phyloP scores from a whole-genome alignment of 345 rosid species.

The Lepidium sativum region DNA sequence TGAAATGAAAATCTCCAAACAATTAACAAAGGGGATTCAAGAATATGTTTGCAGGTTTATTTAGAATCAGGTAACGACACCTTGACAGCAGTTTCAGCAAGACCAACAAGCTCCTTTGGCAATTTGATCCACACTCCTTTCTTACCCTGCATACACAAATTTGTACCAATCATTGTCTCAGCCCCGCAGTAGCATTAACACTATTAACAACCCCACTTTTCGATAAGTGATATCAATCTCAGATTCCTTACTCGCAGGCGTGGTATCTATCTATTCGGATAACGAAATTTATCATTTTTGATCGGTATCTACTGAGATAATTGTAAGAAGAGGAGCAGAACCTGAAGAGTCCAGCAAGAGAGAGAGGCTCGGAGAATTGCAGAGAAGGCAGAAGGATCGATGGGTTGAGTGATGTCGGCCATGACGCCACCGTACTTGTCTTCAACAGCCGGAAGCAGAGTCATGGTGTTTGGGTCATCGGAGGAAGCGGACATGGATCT shows the following conservation, averaged over 20 bases:
- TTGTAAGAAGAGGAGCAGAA: slow-evolving; percentile 1
- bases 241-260: not conserved
- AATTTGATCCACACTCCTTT: slow-evolving; percentile 87
- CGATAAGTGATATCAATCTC: too few relatives aligned
- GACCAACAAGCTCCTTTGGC: slow-evolving; percentile 54
- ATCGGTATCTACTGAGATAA: not conserved
- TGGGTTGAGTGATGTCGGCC: slow-evolving; percentile 47
- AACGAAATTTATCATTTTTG: not conserved
- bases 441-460: slow-evolving; percentile 33
- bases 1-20: not conserved
- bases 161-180: not conserved
- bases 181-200: too few relatives aligned
- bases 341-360: slow-evolving; percentile 66
- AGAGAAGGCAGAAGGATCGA: slow-evolving; percentile 49
- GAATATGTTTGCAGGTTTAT: not conserved
- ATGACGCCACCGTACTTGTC: slow-evolving; percentile 78
- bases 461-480: slow-evolving; percentile 22
- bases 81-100: slow-evolving; percentile 71
- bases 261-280: not conserved
- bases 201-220: too few relatives aligned
- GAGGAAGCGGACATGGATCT: slow-evolving; percentile 31
- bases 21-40: not conserved
- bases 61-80: slow-evolving; percentile 26
- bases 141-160: slow-evolving; percentile 49
- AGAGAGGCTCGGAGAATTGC: slow-evolving; percentile 50